Evolutionary conservation across 2,329 filamentous ascomycete species (phyloP).

Genomic region (Cercospora sesami): DNA sequence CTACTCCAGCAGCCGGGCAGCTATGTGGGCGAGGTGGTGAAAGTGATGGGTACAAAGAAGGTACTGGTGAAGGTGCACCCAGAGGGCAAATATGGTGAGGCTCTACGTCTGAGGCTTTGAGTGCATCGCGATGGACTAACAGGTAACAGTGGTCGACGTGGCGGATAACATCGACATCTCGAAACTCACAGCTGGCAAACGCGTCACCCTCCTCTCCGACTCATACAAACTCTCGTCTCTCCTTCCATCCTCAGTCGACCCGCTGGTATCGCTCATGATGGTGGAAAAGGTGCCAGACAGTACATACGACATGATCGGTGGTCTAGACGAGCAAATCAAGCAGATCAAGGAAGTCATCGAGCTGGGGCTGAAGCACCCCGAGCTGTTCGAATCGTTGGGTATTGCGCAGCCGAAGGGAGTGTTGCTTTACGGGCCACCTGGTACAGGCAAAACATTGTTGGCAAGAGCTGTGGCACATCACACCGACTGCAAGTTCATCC

Average conservation of each 20-base stretch:
- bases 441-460: slow-evolving; percentile 94
- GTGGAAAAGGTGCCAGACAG: slow-evolving; percentile 99
- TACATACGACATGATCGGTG: slow-evolving; percentile 99
- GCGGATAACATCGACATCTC: slow-evolving; percentile 89
- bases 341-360: slow-evolving; percentile 99
- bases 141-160: slow-evolving; percentile 79
- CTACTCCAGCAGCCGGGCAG: slow-evolving; percentile 95
- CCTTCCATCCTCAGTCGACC: slow-evolving; percentile 95
- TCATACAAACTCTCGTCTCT: slow-evolving; percentile 99
- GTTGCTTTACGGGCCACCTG: slow-evolving; percentile 90
- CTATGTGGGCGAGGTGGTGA: slow-evolving; percentile 99
- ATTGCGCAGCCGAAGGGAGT: slow-evolving; percentile 99
- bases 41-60: slow-evolving; percentile 99
- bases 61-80: slow-evolving; percentile 98
- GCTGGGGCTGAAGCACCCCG: slow-evolving; percentile 94
- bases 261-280: slow-evolving; percentile 99
- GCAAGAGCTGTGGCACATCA: slow-evolving; percentile 96
- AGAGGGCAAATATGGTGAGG: slow-evolving; percentile 96
- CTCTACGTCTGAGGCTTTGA: not conserved
- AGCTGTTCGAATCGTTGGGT: slow-evolving; percentile 97
- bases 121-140: slow-evolving; percentile 1
- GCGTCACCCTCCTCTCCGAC: slow-evolving; percentile 92
- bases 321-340: slow-evolving; percentile 98
- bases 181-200: slow-evolving; percentile 96
- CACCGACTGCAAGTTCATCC: slow-evolving; percentile 98